Conservation (phyloP, 176 grass and related monocot genomes). For the Zoysia pacifica region DNA sequence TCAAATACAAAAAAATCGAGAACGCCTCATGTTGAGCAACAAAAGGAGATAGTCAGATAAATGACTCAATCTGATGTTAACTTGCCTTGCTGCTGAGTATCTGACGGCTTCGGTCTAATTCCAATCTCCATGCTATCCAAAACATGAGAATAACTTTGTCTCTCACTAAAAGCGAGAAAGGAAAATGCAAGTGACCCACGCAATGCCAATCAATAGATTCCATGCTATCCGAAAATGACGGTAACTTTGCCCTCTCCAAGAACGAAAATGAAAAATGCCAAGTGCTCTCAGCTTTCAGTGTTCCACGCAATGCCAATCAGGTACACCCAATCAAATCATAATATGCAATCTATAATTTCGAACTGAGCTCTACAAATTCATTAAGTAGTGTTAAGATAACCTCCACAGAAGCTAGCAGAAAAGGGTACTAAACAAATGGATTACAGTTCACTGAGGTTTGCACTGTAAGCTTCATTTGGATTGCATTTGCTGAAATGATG, state of each 20-base stretch:
- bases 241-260: neutral
- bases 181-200: no score
- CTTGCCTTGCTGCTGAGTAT: neutral
- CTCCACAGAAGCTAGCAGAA: neutral
- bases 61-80: neutral
- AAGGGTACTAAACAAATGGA: slow-evolving; percentile 1
- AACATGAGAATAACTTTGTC: no score
- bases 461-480: neutral
- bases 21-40: neutral
- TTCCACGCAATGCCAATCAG: neutral
- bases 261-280: neutral
- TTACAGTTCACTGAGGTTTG: slow-evolving; percentile 1
- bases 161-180: no score
- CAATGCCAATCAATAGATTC: neutral
- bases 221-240: neutral
- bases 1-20: neutral
- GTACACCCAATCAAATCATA: neutral
- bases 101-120: no score
- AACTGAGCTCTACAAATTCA: neutral
- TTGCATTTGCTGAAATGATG: neutral
- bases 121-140: no score
- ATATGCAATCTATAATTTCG: neutral
- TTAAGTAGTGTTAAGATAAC: neutral
- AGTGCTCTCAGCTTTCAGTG: neutral
- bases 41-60: neutral